Percentiles rank a stretch among this genome's conserved stretches.
phyloP scores from a whole-genome alignment of 2,329 filamentous ascomycete genomes.

The Pseudohalonectria lignicola region DNA sequence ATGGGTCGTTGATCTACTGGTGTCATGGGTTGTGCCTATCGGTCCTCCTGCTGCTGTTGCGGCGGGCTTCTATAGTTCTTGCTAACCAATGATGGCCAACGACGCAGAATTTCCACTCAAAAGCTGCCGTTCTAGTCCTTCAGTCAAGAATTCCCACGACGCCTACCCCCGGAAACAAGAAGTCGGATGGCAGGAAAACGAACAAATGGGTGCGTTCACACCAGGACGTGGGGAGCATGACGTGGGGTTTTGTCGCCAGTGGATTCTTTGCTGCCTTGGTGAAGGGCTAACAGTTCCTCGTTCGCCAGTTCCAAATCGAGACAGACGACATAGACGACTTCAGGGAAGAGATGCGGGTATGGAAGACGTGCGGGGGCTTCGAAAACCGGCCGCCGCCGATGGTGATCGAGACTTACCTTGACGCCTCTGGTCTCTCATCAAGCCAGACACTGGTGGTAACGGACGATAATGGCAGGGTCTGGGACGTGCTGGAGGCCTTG shows the following conservation, averaged over 20 bases:
- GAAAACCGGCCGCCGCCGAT: constrained; percentile 71
- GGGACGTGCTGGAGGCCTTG: constrained; percentile 81
- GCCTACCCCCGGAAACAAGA: constrained; percentile 38
- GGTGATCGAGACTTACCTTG: constrained; percentile 83
- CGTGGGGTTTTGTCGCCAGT: no score
- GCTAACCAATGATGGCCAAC: no score
- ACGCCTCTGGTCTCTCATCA: constrained; percentile 65
- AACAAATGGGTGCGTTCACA: constrained; percentile 73
- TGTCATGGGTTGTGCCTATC: no score
- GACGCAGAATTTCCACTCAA: constrained; percentile 76
- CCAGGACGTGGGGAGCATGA: no score
- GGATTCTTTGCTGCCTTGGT: no score
- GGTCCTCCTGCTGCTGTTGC: no score
- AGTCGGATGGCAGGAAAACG: constrained; percentile 40
- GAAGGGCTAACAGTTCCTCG: constrained; percentile 3
- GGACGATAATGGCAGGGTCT: constrained; percentile 82
- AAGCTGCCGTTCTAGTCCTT: constrained; percentile 74
- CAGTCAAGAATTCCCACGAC: constrained; percentile 67
- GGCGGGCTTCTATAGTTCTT: no score
- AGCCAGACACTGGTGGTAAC: constrained; percentile 81
- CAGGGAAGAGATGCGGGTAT: constrained; percentile 66
- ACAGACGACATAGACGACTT: constrained; percentile 88
- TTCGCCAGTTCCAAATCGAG: constrained; percentile 77
- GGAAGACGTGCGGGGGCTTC: constrained; percentile 70
- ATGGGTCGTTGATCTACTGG: not conserved